A percentile compares a stretch with the other conserved stretches of the same genome.
Conservation (phyloP, 2,329 filamentous ascomycete genomes). For the Aspergillus ibericus region DNA sequence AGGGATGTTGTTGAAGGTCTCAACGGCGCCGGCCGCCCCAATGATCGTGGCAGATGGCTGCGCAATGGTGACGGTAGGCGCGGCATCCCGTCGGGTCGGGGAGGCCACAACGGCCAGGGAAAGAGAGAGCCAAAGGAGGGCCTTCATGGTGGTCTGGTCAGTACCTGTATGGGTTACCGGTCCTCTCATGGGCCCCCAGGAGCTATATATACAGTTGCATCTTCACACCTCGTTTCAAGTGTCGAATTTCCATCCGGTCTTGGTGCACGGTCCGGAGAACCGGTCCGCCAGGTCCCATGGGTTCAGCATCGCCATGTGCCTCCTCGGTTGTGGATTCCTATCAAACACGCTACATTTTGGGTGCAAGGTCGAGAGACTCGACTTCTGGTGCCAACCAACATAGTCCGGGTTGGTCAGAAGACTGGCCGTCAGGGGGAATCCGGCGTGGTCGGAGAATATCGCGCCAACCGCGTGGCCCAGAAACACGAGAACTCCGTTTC, state of each 20-base stretch:
- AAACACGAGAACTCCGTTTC: neutral
- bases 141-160: constrained; percentile 6
- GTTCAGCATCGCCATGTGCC: neutral
- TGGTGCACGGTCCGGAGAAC: neutral
- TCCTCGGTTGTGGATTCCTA: neutral
- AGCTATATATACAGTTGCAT: neutral
- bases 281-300: neutral
- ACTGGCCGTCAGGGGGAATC: neutral
- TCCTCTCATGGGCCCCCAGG: neutral
- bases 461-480: neutral
- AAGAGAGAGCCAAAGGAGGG: constrained; percentile 10
- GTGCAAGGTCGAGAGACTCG: neutral
- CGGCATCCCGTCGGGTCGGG: constrained; percentile 39
- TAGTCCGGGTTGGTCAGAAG: neutral
- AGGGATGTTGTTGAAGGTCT: constrained; percentile 73
- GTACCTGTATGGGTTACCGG: neutral
- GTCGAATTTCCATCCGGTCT: neutral
- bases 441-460: neutral
- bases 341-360: neutral
- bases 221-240: neutral
- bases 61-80: constrained; percentile 55
- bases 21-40: constrained; percentile 48
- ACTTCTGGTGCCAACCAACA: neutral
- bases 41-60: constrained; percentile 55
- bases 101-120: constrained; percentile 14